These are phyloP conservation scores for Starmerella khaoyaiensis DNA, from an alignment of 805 yeast genomes.

Conservation along the genomic window DNA sequence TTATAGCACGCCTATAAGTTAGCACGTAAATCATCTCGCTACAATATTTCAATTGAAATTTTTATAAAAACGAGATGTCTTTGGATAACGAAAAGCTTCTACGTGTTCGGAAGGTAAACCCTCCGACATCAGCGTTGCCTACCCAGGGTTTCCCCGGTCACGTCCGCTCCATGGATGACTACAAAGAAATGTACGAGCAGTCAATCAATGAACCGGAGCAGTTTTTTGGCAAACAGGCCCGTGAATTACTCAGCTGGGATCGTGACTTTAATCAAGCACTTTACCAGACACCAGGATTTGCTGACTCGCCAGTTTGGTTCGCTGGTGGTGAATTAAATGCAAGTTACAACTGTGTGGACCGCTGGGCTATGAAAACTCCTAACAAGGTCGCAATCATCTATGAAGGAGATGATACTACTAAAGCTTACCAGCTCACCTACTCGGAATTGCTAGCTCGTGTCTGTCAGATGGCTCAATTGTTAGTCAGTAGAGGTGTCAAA, in stretches of 20 bases:
- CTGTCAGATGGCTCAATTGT: conserved; percentile 71
- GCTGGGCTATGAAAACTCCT: conserved; percentile 84
- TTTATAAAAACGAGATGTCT: conserved; percentile 9
- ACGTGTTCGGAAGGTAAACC: conserved; percentile 20
- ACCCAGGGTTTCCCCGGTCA: conserved; percentile 25
- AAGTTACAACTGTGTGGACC: conserved; percentile 82
- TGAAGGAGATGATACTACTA: conserved; percentile 83
- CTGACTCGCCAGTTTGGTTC: conserved; percentile 66
- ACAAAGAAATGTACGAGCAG: conserved; percentile 53
- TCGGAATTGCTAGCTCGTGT: conserved; percentile 78
- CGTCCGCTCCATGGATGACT: conserved; percentile 50
- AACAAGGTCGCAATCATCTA: conserved; percentile 56
- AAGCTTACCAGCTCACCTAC: conserved; percentile 63
- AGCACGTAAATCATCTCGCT: not conserved
- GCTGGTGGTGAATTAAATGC: conserved; percentile 89
- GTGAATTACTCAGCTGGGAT: conserved; percentile 65
- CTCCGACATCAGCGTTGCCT: conserved; percentile 23
- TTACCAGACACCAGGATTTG: conserved; percentile 13
- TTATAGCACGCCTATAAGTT: too few relatives aligned
- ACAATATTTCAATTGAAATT: not conserved
- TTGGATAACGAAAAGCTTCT: conserved; percentile 24
- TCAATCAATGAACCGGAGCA: conserved; percentile 67
- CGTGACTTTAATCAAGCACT: conserved; percentile 52
- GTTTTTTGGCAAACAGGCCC: conserved; percentile 71
- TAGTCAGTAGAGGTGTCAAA: conserved; percentile 70